Conservation (phyloP, 257 asterid species). For the Solanum pinnatisectum region DNA sequence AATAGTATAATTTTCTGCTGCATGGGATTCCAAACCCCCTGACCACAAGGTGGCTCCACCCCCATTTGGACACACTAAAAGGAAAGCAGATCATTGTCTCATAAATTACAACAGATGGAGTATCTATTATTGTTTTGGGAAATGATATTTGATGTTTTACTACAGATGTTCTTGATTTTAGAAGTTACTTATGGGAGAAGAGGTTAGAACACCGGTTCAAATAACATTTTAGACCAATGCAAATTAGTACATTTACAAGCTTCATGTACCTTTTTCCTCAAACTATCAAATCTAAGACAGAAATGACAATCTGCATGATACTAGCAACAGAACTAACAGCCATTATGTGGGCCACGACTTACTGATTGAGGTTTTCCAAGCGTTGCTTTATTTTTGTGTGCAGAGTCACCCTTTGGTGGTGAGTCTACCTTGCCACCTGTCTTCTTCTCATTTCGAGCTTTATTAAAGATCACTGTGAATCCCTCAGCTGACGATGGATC, state of each 20-base stretch:
- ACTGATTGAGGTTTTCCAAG: slow-evolving; percentile 68
- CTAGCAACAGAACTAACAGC: neutral
- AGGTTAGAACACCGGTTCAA: neutral
- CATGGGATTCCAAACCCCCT: neutral
- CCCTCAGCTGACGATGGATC: slow-evolving; percentile 68
- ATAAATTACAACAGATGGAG: neutral
- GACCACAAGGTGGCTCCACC: neutral
- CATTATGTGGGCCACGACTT: slow-evolving; percentile 15
- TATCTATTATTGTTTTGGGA: neutral
- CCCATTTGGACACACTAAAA: neutral
- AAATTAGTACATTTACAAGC: neutral
- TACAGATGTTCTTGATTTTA: no score
- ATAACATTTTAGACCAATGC: neutral
- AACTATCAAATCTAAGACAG: neutral
- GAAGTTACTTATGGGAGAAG: neutral
- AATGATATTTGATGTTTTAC: neutral
- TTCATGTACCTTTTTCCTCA: neutral
- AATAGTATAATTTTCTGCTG: neutral
- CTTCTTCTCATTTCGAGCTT: slow-evolving; percentile 53
- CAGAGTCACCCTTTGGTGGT: slow-evolving; percentile 37
- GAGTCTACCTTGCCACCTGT: slow-evolving; percentile 50
- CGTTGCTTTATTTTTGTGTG: slow-evolving; percentile 33
- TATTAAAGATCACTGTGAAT: slow-evolving; percentile 57
- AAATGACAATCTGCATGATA: neutral
- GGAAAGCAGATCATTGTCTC: neutral